These are phyloP conservation scores for Talaromyces amestolkiae DNA, from an alignment of 2,329 filamentous ascomycete species.

Conservation along the genomic window DNA sequence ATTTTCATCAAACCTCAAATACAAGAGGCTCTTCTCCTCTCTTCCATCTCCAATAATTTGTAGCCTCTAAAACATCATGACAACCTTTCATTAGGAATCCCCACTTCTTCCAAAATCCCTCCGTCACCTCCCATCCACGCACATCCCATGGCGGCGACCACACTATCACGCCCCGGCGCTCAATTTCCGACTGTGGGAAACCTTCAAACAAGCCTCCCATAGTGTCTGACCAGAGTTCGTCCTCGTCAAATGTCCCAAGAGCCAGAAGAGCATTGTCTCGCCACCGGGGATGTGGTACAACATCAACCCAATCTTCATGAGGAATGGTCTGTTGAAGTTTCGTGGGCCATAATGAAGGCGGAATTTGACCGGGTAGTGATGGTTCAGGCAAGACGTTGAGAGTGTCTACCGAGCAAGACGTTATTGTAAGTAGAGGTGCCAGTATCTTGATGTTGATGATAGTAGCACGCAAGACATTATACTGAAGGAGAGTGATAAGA, in stretches of 20 bases:
- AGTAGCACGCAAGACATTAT: conserved; percentile 10
- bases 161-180: conserved; percentile 11
- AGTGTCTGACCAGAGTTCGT: conserved; percentile 8
- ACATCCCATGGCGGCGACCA: conserved; percentile 16
- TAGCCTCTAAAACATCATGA: conserved; percentile 4
- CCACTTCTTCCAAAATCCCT: conserved; percentile 12
- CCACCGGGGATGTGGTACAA: conserved; percentile 3
- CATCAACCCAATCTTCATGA: conserved; percentile 14
- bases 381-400: conserved; percentile 7
- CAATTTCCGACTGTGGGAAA: conserved; percentile 6
- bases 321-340: conserved; percentile 12
- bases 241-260: conserved; percentile 11
- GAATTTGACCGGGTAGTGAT: not conserved
- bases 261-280: conserved; percentile 12
- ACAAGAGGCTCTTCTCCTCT: conserved; percentile 4
- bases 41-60: conserved; percentile 9
- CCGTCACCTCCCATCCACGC: conserved; percentile 14
- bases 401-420: not conserved
- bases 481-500: conserved; percentile 14
- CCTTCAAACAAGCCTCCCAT: conserved; percentile 15
- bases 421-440: conserved; percentile 2
- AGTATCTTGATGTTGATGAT: conserved; percentile 1
- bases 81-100: conserved; percentile 11
- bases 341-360: conserved; percentile 4
- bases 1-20: not conserved